Percentiles rank a stretch among this genome's conserved stretches.
phyloP scores from a whole-genome alignment of 768 basidiomycete species.

The Mycena capillaripes region DNA sequence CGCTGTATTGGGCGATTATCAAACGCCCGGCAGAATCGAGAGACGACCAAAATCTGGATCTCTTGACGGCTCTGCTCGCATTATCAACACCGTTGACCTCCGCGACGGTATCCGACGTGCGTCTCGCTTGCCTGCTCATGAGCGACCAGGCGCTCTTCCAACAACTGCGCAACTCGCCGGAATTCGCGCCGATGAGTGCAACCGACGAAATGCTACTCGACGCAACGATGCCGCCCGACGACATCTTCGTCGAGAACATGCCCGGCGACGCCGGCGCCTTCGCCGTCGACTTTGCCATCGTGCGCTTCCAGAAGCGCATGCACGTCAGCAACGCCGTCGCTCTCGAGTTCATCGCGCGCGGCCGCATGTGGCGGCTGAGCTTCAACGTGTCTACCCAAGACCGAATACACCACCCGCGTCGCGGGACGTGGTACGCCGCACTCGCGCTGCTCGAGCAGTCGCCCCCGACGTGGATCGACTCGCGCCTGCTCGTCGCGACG shows the following conservation, averaged over 20 bases:
- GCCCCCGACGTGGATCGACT: slow-evolving; percentile 58
- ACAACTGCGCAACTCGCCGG: slow-evolving; percentile 63
- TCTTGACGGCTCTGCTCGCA: slow-evolving; percentile 28
- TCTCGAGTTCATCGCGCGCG: slow-evolving; percentile 78
- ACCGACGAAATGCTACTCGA: slow-evolving; percentile 68
- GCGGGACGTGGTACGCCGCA: slow-evolving; percentile 46
- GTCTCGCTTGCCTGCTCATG: slow-evolving; percentile 74
- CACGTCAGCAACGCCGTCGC: slow-evolving; percentile 66
- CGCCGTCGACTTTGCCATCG: slow-evolving; percentile 63
- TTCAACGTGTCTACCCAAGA: slow-evolving; percentile 50
- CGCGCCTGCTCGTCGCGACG: slow-evolving; percentile 51
- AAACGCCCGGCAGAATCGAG: slow-evolving; percentile 26
- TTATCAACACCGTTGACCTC: slow-evolving; percentile 57
- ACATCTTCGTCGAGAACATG: neutral
- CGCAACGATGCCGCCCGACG: slow-evolving; percentile 42
- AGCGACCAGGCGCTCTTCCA: slow-evolving; percentile 75
- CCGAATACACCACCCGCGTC: neutral
- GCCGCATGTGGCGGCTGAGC: slow-evolving; percentile 67
- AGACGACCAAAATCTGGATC: slow-evolving; percentile 13
- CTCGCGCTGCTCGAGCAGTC: slow-evolving; percentile 57
- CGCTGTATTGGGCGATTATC: slow-evolving; percentile 63
- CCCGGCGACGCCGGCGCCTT: slow-evolving; percentile 49
- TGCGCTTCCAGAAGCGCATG: slow-evolving; percentile 81
- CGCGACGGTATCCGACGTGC: slow-evolving; percentile 69
- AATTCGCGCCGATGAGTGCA: slow-evolving; percentile 66